Conservation (phyloP, 768 basidiomycete species). For the Mycena metata region DNA sequence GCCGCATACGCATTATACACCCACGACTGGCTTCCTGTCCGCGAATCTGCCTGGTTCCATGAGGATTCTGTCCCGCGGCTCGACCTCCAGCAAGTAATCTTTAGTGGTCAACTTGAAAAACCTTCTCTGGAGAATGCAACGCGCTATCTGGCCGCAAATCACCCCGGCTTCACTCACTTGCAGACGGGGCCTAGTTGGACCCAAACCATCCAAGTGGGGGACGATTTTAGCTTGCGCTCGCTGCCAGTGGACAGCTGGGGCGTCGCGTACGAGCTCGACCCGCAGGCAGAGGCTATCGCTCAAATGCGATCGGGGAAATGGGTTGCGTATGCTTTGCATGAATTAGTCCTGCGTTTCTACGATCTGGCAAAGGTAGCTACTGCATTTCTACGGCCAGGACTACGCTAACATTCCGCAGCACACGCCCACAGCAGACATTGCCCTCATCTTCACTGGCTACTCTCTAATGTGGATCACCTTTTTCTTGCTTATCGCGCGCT, state of each 20-base stretch:
- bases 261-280: slow-evolving; percentile 47
- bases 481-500: slow-evolving; percentile 89
- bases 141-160: slow-evolving; percentile 9
- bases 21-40: slow-evolving; percentile 73
- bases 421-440: slow-evolving; percentile 95
- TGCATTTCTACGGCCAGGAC: background rate
- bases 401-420: slow-evolving; percentile 59
- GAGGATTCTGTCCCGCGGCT: slow-evolving; percentile 54
- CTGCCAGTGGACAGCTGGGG: slow-evolving; percentile 36
- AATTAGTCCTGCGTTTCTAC: slow-evolving; percentile 86
- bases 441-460: slow-evolving; percentile 94
- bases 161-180: slow-evolving; percentile 26
- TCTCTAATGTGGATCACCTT: slow-evolving; percentile 97
- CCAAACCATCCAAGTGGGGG: slow-evolving; percentile 59
- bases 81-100: slow-evolving; percentile 82
- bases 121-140: slow-evolving; percentile 55
- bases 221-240: slow-evolving; percentile 51
- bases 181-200: slow-evolving; percentile 20
- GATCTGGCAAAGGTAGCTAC: slow-evolving; percentile 75
- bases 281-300: slow-evolving; percentile 66
- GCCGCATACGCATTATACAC: slow-evolving; percentile 70
- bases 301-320: slow-evolving; percentile 88
- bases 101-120: slow-evolving; percentile 60
- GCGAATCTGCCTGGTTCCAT: slow-evolving; percentile 65
- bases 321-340: slow-evolving; percentile 88